Percentiles rank a stretch among this genome's conserved stretches.
Conservation (phyloP, 164 flowering plant species). For the Magnolia officinalis region DNA sequence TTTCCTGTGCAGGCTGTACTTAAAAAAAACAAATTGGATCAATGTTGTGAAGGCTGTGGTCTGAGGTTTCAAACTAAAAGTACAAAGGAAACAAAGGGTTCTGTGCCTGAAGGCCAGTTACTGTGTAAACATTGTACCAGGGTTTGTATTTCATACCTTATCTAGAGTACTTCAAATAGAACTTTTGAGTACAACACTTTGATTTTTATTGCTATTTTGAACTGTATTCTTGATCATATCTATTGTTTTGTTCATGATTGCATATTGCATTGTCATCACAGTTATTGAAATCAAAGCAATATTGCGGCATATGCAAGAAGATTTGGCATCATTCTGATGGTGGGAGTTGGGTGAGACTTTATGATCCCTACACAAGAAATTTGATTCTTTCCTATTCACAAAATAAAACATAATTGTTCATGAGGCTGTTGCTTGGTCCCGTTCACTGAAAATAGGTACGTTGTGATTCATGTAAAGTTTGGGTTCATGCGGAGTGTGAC, state of each 20-base stretch:
- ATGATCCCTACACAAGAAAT: background rate
- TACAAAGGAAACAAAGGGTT: conserved; percentile 39
- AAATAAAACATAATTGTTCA: background rate
- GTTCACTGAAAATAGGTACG: conserved; percentile 47
- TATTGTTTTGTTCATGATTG: background rate
- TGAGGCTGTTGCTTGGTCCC: background rate
- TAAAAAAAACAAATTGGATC: conserved; percentile 31
- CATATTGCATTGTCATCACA: conserved; percentile 22
- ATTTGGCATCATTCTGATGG: conserved; percentile 88
- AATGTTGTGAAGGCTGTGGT: conserved; percentile 67
- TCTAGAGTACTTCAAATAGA: background rate
- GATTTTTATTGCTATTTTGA: background rate
- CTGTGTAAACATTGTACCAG: conserved; percentile 69
- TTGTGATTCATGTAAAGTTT: conserved; percentile 94
- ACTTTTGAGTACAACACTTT: background rate
- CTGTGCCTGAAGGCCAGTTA: conserved; percentile 31
- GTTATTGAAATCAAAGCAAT: conserved; percentile 75
- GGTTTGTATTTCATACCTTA: conserved; percentile 36
- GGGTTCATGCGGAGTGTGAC: conserved; percentile 96
- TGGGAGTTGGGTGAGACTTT: conserved; percentile 77
- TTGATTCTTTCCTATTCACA: background rate
- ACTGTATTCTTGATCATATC: background rate
- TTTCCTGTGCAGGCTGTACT: conserved; percentile 36
- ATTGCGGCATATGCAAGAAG: conserved; percentile 94
- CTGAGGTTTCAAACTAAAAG: conserved; percentile 41